Conservation (phyloP, 495 filamentous ascomycete species). For the Sporormia fimetaria region DNA sequence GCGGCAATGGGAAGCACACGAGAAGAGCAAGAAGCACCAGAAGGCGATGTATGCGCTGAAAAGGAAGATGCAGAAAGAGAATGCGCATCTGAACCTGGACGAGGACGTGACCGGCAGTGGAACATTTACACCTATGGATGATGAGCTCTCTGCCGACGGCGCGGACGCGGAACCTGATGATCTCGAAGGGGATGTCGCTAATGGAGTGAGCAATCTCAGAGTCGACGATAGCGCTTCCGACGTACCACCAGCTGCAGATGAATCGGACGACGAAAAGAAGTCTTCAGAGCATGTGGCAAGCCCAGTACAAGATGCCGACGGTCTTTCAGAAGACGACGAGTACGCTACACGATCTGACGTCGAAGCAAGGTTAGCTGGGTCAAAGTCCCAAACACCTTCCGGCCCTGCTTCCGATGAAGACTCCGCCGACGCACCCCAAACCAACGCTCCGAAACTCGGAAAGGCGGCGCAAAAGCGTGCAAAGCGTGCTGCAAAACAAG, state of each 20-base stretch:
- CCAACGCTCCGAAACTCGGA: slow-evolving; percentile 47
- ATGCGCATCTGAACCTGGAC: slow-evolving; percentile 48
- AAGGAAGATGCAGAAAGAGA: slow-evolving; percentile 72
- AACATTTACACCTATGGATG: slow-evolving; percentile 19
- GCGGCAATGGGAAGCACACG: slow-evolving; percentile 83
- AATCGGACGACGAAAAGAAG: too few relatives aligned
- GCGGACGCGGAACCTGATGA: slow-evolving; percentile 4
- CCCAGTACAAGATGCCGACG: too few relatives aligned
- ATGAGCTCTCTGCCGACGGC: slow-evolving; percentile 2
- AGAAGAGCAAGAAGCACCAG: slow-evolving; percentile 89
- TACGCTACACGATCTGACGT: slow-evolving; percentile 29
- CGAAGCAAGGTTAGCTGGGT: slow-evolving; percentile 22
- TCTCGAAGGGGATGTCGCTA: slow-evolving; percentile 11
- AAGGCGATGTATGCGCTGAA: slow-evolving; percentile 72
- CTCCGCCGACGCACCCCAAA: slow-evolving; percentile 18
- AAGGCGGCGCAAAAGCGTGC: slow-evolving; percentile 83
- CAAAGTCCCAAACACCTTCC: slow-evolving; percentile 1
- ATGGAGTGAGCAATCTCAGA: too few relatives aligned
- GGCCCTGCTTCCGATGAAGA: slow-evolving; percentile 1
- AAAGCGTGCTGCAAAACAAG: slow-evolving; percentile 60
- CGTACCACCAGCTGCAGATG: too few relatives aligned
- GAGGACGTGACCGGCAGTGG: slow-evolving; percentile 27
- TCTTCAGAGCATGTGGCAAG: too few relatives aligned
- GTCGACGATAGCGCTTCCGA: too few relatives aligned
- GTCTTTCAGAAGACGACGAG: slow-evolving; percentile 23